Conservation (phyloP, 2,329 filamentous ascomycete species). For the Amylocarpus encephaloides region DNA sequence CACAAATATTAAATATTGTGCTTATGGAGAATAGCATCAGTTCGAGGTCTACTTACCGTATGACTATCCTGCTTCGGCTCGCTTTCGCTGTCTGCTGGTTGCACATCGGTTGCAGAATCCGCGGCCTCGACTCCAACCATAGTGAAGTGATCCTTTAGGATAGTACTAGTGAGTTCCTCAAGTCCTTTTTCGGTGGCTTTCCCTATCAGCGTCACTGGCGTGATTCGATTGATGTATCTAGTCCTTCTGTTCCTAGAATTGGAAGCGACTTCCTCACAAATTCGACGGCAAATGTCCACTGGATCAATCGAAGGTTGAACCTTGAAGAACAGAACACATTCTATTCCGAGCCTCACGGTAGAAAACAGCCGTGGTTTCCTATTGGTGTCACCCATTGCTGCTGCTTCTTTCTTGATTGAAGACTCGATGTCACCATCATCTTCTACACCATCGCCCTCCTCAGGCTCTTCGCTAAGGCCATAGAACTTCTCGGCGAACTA, state of each 20-base stretch:
- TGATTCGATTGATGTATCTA: constrained; percentile 56
- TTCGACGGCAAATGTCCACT: constrained; percentile 44
- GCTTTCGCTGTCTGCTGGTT: constrained; percentile 9
- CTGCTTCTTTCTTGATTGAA: constrained; percentile 66
- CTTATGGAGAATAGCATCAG: neutral
- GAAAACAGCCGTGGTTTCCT: constrained; percentile 42
- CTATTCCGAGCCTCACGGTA: constrained; percentile 48
- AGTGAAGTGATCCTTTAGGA: constrained; percentile 57
- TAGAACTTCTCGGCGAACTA: constrained; percentile 63
- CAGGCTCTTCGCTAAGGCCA: constrained; percentile 34
- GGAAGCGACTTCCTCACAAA: constrained; percentile 47
- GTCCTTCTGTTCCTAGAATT: constrained; percentile 41
- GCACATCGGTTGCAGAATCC: constrained; percentile 17
- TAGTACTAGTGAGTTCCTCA: constrained; percentile 54
- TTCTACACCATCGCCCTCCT: constrained; percentile 34
- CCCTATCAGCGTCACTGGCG: constrained; percentile 46
- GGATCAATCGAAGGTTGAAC: constrained; percentile 50
- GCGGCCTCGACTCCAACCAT: constrained; percentile 32
- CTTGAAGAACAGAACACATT: constrained; percentile 58
- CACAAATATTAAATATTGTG: neutral
- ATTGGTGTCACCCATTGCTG: constrained; percentile 45
- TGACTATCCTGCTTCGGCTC: constrained; percentile 7
- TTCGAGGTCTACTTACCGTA: constrained; percentile 23
- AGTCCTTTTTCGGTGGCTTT: constrained; percentile 66
- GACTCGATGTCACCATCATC: constrained; percentile 59